These are phyloP conservation scores for Termitomyces heimii DNA, from an alignment of 768 basidiomycete genomes.

Conservation along the genomic window DNA sequence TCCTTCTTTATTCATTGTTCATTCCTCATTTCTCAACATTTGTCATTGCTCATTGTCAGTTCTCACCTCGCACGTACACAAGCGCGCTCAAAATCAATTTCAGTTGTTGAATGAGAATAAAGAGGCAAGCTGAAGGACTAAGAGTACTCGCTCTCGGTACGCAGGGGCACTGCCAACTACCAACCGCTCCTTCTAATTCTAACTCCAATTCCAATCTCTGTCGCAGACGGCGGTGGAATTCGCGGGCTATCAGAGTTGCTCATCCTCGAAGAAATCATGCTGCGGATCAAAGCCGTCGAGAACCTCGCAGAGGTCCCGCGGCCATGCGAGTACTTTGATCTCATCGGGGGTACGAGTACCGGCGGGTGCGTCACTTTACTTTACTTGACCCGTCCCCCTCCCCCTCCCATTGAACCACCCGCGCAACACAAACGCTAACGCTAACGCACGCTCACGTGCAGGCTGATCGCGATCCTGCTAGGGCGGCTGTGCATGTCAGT, in stretches of 20 bases:
- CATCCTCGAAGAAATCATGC: constrained; percentile 5
- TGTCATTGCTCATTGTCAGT: too few relatives aligned
- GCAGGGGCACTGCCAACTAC: too few relatives aligned
- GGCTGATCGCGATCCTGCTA: constrained; percentile 19
- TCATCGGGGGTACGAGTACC: constrained; percentile 19
- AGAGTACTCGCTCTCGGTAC: not conserved
- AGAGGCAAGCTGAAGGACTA: not conserved
- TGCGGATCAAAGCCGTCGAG: not conserved
- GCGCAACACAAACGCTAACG: too few relatives aligned
- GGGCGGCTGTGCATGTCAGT: constrained; percentile 19
- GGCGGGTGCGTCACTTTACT: constrained; percentile 15
- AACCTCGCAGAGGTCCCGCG: not conserved
- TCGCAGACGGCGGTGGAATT: constrained; percentile 7
- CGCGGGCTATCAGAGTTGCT: constrained; percentile 4
- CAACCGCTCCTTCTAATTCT: too few relatives aligned
- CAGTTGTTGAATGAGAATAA: too few relatives aligned
- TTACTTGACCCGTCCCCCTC: too few relatives aligned
- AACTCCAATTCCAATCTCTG: too few relatives aligned
- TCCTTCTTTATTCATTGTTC: too few relatives aligned
- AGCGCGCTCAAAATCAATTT: too few relatives aligned
- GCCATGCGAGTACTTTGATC: constrained; percentile 21
- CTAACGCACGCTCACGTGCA: not conserved
- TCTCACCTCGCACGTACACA: too few relatives aligned
- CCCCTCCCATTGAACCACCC: too few relatives aligned
- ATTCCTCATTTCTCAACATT: too few relatives aligned